A percentile compares a stretch with the other conserved stretches of the same genome.
Evolutionary conservation across 2,329 filamentous ascomycete genomes (phyloP).

Genomic region (Trematosphaeria pertusa): DNA sequence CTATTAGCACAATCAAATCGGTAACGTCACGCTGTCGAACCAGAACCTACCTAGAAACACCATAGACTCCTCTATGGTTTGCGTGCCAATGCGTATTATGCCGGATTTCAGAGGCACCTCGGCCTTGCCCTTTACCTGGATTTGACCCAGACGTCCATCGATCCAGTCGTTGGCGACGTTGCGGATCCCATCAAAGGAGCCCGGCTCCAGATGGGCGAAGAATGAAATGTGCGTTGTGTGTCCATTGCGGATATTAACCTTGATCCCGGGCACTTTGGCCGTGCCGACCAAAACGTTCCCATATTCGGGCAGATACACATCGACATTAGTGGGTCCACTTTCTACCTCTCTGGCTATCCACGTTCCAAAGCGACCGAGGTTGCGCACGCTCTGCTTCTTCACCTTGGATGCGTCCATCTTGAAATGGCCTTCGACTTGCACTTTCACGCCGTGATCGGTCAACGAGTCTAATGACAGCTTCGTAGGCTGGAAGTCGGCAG

Average conservation of each 20-base stretch:
- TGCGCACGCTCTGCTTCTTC: conserved; percentile 71
- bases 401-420: conserved; percentile 80
- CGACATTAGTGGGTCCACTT: conserved; percentile 73
- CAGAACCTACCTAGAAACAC: conserved; percentile 81
- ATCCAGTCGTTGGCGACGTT: conserved; percentile 88
- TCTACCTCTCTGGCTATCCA: conserved; percentile 81
- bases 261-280: conserved; percentile 76
- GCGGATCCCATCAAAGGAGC: conserved; percentile 77
- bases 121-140: conserved; percentile 77
- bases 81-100: conserved; percentile 77
- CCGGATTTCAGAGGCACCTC: conserved; percentile 79
- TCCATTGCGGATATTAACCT: conserved; percentile 78
- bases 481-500: conserved; percentile 80
- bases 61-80: conserved; percentile 75
- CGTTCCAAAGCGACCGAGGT: conserved; percentile 78
- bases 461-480: conserved; percentile 86
- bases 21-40: conserved; percentile 43
- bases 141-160: conserved; percentile 73
- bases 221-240: conserved; percentile 81
- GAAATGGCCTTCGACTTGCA: conserved; percentile 83
- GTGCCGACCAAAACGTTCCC: conserved; percentile 78
- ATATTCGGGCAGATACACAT: conserved; percentile 85
- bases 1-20: conserved; percentile 52
- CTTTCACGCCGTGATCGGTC: conserved; percentile 76
- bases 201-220: conserved; percentile 75